A percentile compares a stretch with the other conserved stretches of the same genome.
Evolutionary conservation across 768 basidiomycete species (phyloP).

Genomic region (Ramaria sp.): DNA sequence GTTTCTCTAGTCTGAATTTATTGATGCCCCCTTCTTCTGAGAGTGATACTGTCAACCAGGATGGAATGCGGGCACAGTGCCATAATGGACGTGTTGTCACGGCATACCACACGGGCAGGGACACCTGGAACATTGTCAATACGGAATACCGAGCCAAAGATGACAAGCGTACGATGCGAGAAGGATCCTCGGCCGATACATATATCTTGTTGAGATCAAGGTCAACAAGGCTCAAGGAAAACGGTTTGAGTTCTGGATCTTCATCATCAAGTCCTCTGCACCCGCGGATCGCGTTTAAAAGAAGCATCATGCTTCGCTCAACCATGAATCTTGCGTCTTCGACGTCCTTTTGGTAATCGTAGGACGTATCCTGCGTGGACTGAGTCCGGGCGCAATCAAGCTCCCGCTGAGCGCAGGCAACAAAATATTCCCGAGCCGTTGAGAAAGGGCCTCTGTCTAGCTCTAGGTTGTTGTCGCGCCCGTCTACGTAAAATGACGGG

Average conservation of each 20-base stretch:
- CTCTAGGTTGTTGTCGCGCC: conserved; percentile 18
- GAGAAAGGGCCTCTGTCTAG: conserved; percentile 24
- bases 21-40: conserved; percentile 10
- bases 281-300: conserved; percentile 19
- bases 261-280: conserved; percentile 23
- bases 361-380: conserved; percentile 21
- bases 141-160: background rate
- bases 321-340: conserved; percentile 20
- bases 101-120: conserved; percentile 21
- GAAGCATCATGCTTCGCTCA: conserved; percentile 21
- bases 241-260: conserved; percentile 20
- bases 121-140: conserved; percentile 12
- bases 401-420: conserved; percentile 25
- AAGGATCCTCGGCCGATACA: conserved; percentile 19
- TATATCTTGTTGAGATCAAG: conserved; percentile 21
- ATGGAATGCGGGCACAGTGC: conserved; percentile 23
- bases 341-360: conserved; percentile 20
- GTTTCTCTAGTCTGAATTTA: conserved; percentile 13
- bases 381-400: conserved; percentile 21
- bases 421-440: conserved; percentile 21
- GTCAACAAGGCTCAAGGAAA: conserved; percentile 22
- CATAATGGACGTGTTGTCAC: conserved; percentile 20
- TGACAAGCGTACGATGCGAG: conserved; percentile 17
- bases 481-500: conserved; percentile 21
- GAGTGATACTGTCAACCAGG: conserved; percentile 21